These are phyloP conservation scores for Spergularia bocconei DNA, from an alignment of 148 eudicot species.

Conservation along the genomic window DNA sequence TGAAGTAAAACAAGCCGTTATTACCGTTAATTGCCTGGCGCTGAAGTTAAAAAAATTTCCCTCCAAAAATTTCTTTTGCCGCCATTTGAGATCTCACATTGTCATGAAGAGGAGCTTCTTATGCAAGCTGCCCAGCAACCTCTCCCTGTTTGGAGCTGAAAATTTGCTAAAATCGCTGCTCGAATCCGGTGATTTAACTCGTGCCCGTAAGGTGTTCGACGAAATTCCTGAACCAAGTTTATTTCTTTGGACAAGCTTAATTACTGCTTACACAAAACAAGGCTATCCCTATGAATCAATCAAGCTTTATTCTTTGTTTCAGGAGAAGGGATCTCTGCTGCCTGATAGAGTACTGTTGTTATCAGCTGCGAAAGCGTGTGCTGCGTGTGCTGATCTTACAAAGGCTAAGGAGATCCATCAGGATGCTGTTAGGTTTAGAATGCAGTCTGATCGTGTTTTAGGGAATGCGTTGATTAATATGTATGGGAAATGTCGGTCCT, in stretches of 20 bases:
- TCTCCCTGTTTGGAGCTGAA: constrained; percentile 38
- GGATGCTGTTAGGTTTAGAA: constrained; percentile 46
- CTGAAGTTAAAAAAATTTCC: neutral
- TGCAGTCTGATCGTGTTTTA: constrained; percentile 41
- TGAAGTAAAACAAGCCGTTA: constrained; percentile 8
- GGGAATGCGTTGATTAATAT: constrained; percentile 76
- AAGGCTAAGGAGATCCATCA: constrained; percentile 56
- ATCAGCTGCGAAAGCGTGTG: constrained; percentile 67
- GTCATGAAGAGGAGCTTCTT: neutral
- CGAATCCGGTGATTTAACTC: constrained; percentile 45
- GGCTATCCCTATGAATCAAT: constrained; percentile 50
- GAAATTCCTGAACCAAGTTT: constrained; percentile 58
- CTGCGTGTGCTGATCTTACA: constrained; percentile 37
- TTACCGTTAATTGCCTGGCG: neutral
- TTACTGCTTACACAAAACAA: constrained; percentile 57
- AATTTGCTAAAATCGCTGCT: constrained; percentile 37
- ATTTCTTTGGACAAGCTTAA: constrained; percentile 52
- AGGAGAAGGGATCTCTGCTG: constrained; percentile 27
- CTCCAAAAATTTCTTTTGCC: neutral
- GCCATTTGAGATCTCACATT: neutral
- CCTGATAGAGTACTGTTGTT: constrained; percentile 58
- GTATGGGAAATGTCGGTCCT: constrained; percentile 68
- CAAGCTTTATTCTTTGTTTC: constrained; percentile 39
- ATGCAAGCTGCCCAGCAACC: constrained; percentile 42
- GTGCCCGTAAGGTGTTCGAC: constrained; percentile 73